These are phyloP conservation scores for Hypsizygus ulmarius DNA, from an alignment of 1,284 basidiomycete species.

Conservation along the genomic window DNA sequence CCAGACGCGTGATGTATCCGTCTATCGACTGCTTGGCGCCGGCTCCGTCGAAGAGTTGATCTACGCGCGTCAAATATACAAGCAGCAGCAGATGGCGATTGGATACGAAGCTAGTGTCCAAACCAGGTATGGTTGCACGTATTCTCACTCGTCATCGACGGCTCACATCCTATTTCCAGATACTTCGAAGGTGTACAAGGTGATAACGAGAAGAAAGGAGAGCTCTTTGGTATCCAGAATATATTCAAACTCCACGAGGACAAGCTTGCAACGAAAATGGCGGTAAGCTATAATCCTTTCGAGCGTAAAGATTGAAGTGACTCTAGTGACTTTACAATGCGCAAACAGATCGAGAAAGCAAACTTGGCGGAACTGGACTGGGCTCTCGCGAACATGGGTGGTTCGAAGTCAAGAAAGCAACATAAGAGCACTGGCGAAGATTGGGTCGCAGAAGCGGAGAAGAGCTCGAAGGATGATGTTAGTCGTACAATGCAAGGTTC, in stretches of 20 bases:
- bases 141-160: neutral
- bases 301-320: neutral
- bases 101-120: conserved; percentile 81
- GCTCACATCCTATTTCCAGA: conserved; percentile 32
- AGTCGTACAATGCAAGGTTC: conserved; percentile 9
- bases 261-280: conserved; percentile 69
- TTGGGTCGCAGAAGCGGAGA: conserved; percentile 51
- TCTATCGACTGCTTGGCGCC: conserved; percentile 81
- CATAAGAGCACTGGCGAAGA: conserved; percentile 30
- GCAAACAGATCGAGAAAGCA: conserved; percentile 77
- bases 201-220: conserved; percentile 69
- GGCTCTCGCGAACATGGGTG: conserved; percentile 67
- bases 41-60: conserved; percentile 86
- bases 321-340: conserved; percentile 1
- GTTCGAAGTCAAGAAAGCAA: conserved; percentile 36
- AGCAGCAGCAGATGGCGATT: conserved; percentile 87
- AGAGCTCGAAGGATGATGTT: conserved; percentile 54
- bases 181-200: conserved; percentile 83
- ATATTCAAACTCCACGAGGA: conserved; percentile 79
- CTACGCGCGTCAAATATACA: conserved; percentile 84
- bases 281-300: conserved; percentile 40
- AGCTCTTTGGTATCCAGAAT: conserved; percentile 80
- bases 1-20: conserved; percentile 82
- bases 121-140: conserved; percentile 49
- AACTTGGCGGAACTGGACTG: conserved; percentile 71